These are phyloP conservation scores for Auricularia sp. DNA, from an alignment of 768 basidiomycete genomes.

Conservation along the genomic window DNA sequence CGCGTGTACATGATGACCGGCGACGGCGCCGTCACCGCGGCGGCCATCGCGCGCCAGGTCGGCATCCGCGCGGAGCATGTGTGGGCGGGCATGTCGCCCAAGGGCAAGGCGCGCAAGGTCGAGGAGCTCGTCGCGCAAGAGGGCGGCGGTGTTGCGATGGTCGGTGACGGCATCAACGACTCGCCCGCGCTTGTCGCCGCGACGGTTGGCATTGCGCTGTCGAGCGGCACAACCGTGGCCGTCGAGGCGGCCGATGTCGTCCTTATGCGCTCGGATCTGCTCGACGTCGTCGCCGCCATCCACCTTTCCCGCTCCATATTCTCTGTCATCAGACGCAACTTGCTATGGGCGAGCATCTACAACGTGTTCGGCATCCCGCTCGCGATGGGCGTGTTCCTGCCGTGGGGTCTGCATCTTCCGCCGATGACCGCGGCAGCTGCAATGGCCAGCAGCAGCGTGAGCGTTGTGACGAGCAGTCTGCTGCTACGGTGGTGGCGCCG, in stretches of 20 bases:
- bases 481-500: conserved; percentile 78
- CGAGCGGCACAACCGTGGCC: conserved; percentile 92
- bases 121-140: conserved; percentile 67
- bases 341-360: conserved; percentile 94
- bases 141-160: conserved; percentile 82
- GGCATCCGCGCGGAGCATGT: conserved; percentile 79
- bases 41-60: conserved; percentile 81
- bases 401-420: conserved; percentile 84
- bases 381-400: conserved; percentile 94
- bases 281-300: conserved; percentile 95
- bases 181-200: conserved; percentile 95
- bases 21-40: conserved; percentile 75
- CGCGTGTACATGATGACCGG: conserved; percentile 92
- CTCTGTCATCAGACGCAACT: conserved; percentile 80
- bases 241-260: conserved; percentile 98
- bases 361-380: conserved; percentile 90
- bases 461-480: conserved; percentile 85
- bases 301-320: conserved; percentile 86
- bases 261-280: conserved; percentile 90
- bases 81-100: conserved; percentile 89
- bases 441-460: conserved; percentile 96
- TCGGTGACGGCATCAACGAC: conserved; percentile 98
- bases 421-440: conserved; percentile 99
- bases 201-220: conserved; percentile 92
- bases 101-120: conserved; percentile 85